Evolutionary conservation across 2,329 filamentous ascomycete genomes (phyloP).

Genomic region (Colletotrichum sp.): DNA sequence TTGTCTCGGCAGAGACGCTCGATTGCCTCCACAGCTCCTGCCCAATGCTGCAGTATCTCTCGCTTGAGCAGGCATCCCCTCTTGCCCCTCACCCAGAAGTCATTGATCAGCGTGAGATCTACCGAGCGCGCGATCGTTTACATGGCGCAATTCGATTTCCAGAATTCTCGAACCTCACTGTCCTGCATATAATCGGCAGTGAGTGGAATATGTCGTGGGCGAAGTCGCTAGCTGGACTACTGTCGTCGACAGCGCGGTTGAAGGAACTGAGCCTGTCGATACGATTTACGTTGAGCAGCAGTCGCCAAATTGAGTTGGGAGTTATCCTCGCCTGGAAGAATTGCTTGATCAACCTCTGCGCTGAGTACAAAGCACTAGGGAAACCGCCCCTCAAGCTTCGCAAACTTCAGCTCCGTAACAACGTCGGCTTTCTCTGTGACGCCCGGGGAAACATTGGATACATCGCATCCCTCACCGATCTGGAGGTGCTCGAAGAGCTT

Average conservation of each 20-base stretch:
- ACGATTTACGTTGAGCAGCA: no score
- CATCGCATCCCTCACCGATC: neutral
- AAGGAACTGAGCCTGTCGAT: neutral
- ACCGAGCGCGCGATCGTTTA: no score
- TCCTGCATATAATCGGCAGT: neutral
- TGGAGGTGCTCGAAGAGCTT: neutral
- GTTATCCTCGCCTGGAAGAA: no score
- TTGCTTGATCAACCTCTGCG: neutral
- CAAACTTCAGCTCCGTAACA: accelerated
- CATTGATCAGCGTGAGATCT: no score
- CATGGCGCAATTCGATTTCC: neutral
- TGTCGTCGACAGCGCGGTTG: accelerated
- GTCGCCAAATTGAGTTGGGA: no score
- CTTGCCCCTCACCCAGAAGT: accelerated
- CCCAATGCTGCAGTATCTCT: neutral
- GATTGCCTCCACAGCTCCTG: neutral
- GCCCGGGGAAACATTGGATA: neutral
- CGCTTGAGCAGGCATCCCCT: neutral
- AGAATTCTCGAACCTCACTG: neutral
- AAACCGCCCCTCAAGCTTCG: neutral
- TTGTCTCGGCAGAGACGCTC: neutral
- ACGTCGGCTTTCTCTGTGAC: neutral
- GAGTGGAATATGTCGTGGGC: neutral
- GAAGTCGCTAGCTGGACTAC: neutral
- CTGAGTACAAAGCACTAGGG: neutral